Base-by-base conservation (phyloP, 129 eudicot species). In the Escallonia herrerae region DNA sequence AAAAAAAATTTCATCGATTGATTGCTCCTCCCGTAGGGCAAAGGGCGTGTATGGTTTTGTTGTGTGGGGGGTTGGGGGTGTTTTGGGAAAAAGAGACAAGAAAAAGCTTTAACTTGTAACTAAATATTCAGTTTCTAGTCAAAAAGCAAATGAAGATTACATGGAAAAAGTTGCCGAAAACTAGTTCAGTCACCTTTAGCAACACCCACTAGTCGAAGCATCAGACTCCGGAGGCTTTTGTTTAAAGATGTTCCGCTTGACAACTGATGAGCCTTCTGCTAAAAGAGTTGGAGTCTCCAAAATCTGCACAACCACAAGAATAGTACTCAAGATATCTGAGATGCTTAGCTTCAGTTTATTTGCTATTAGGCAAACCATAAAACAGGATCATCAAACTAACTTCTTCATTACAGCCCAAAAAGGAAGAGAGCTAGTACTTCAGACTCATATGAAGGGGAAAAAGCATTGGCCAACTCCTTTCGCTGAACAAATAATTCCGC, bases 221-320 rank as follows among this genome's bases (percentile, higher is more conserved):
- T 83, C 95, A 48, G 90, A 41, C 59, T 57, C 77, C 3, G 91
- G 89, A 43, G 95, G 86, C 65, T 84, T 83, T 72, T 91, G 96
- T 66, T 70, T 91, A 62, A 91, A 91, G 76, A 91, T 91, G 74
- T 91, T 91, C 77, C 78, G 80, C 53, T 83, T 88, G 38, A 71
- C 82, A 59, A 81, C 78, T 9, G 83, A 73, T 43, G 94, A 82
- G 47, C 95, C 96, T 51, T 91, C 98, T 7, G 85, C 90, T 50
- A 78, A 68, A 8, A 91, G 85, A 79, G 96, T 87, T 2, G 98
- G 96, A 12, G 98, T 91, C 9, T 91, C 98, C 88, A 91, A 75
- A 42, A 91, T 88, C 98, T 91, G 84, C 73, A 73, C 8, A 46
- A 65, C 48, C 43, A 76, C n/a, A 65, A 15, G 45, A 63, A 47